Base-by-base conservation (phyloP, 1,139 yeast species). In the Protomyces lactucae-debilis region DNA sequence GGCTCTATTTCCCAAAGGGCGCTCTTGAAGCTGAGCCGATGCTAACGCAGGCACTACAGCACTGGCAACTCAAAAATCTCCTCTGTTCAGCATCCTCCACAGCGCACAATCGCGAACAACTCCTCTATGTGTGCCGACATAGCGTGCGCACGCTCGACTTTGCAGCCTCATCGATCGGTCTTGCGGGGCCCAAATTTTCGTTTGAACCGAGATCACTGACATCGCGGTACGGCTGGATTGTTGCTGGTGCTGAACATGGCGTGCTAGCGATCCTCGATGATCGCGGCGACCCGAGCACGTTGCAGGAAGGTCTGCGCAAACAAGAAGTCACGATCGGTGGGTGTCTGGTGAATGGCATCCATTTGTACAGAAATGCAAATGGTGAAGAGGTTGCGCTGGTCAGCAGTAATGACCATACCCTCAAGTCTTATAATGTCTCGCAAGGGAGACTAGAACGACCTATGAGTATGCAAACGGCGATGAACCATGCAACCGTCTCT, bases 401-500 rank as follows among this genome's bases (percentile, higher is more conserved):
- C 9, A 40, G 52, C 57, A 59, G 54, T 52, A 59, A 59, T 28
- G 63, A 59, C 23, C 40, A 52, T 35, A 40, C 52, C 40, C 57
- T 59, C 52, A 59, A 59, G 21, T 45, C 40, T 23, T 59, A 39
- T 55, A 59, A 59, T 21, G 14, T 59, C 18, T 14, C 40, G 25
- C 18, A 43, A 16, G 39, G 45, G 32, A 40, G 45, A 3, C 23
- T 37, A 35, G 63, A 59, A 39, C 9, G 48, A 5, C 52, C 63
- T 8, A 40, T 61, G 8, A 37, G 52, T 18, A 51, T 45, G 18
- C 60, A 60, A 10, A 51, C 61, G 23, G 59, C 60, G 36, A 65
- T 65, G 65, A 65, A 65, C 28, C 65, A 64, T 25, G 65, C 67
- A 3, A 55, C 60, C 28, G 60, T 63, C 23, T 43, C 64, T 12